Evolutionary conservation across 1,284 basidiomycete genomes (phyloP).

Genomic region (Papiliotrema flavescens): DNA sequence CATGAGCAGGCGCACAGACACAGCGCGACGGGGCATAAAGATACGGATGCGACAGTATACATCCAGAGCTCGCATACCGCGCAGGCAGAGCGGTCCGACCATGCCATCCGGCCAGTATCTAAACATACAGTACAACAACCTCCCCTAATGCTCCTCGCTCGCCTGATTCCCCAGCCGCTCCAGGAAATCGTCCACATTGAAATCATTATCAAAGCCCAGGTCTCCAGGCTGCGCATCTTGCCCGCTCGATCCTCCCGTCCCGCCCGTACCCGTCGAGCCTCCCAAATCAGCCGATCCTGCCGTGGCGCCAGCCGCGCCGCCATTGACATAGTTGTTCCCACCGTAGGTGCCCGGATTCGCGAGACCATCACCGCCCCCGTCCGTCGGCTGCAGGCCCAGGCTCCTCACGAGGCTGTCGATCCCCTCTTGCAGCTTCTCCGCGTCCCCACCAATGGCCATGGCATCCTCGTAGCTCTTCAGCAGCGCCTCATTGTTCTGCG

Average conservation of each 20-base stretch:
- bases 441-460: conserved; percentile 65
- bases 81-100: too few species aligned
- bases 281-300: not conserved
- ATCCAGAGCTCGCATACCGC: too few species aligned
- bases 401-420: conserved; percentile 70
- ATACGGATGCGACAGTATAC: too few species aligned
- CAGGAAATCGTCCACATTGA: conserved; percentile 44
- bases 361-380: not conserved
- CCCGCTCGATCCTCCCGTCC: not conserved
- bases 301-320: not conserved
- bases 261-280: not conserved
- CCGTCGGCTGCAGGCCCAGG: conserved; percentile 57
- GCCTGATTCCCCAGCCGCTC: conserved; percentile 24
- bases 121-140: too few species aligned
- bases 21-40: too few species aligned
- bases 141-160: not conserved
- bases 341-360: too few species aligned
- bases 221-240: not conserved
- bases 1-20: too few species aligned
- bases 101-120: too few species aligned
- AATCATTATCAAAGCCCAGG: conserved; percentile 25
- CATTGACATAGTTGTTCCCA: not conserved
- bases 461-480: conserved; percentile 62
- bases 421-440: conserved; percentile 65
- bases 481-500: conserved; percentile 44